These are phyloP conservation scores for Ogataea haglerorum DNA, from an alignment of 805 yeast genomes.

Conservation along the genomic window DNA sequence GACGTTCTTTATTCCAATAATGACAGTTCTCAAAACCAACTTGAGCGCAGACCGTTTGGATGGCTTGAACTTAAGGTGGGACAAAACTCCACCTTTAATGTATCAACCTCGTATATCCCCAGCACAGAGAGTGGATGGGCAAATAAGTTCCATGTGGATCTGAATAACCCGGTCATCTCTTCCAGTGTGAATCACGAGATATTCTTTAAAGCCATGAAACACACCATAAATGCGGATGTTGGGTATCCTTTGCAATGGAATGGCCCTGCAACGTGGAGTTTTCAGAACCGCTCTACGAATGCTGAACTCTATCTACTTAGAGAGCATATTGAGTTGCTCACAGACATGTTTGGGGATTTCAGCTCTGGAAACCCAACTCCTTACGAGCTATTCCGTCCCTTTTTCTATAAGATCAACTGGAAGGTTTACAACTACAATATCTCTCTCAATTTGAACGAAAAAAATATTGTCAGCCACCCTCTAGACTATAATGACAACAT, in stretches of 20 bases:
- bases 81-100: slow-evolving; percentile 47
- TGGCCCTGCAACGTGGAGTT: slow-evolving; percentile 66
- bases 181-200: slow-evolving; percentile 89
- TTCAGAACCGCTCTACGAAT: slow-evolving; percentile 49
- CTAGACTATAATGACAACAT: slow-evolving; percentile 78
- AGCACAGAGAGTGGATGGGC: slow-evolving; percentile 49
- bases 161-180: slow-evolving; percentile 60
- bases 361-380: slow-evolving; percentile 66
- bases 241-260: slow-evolving; percentile 84
- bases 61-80: slow-evolving; percentile 79
- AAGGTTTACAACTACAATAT: slow-evolving; percentile 51
- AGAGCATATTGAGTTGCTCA: slow-evolving; percentile 73
- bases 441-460: slow-evolving; percentile 78
- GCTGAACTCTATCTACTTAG: slow-evolving; percentile 65
- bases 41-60: slow-evolving; percentile 66
- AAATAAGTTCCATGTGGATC: slow-evolving; percentile 42
- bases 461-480: slow-evolving; percentile 86
- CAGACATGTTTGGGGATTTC: slow-evolving; percentile 77
- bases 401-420: slow-evolving; percentile 61
- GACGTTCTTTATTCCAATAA: slow-evolving; percentile 40
- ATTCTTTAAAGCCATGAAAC: slow-evolving; percentile 58
- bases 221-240: slow-evolving; percentile 51
- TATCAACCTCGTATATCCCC: slow-evolving; percentile 51
- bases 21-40: slow-evolving; percentile 6
- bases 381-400: slow-evolving; percentile 76